Conservation (phyloP, 108 stramenopile genomes). For the Parietichytrium sp. region DNA sequence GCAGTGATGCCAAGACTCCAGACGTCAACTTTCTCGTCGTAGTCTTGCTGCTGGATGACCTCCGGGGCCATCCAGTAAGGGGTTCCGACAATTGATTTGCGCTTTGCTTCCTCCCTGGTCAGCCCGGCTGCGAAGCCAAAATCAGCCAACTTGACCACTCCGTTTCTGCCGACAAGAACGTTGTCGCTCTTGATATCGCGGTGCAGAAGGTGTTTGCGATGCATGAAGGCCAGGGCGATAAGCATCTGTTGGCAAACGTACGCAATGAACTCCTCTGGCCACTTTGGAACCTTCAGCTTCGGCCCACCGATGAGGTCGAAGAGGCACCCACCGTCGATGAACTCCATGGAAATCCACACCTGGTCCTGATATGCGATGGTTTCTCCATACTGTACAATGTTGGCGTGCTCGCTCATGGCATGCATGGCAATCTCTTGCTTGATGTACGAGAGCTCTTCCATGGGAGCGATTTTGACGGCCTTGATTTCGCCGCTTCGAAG, state of each 20-base stretch:
- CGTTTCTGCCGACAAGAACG: slow-evolving; percentile 28
- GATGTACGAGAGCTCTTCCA: slow-evolving; percentile 58
- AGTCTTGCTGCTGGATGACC: slow-evolving; percentile 62
- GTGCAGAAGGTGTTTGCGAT: slow-evolving; percentile 55
- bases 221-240: slow-evolving; percentile 56
- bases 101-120: slow-evolving; percentile 57
- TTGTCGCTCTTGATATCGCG: slow-evolving; percentile 60
- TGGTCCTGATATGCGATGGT: neutral
- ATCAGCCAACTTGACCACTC: slow-evolving; percentile 31
- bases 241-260: slow-evolving; percentile 62
- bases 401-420: slow-evolving; percentile 59
- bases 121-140: slow-evolving; percentile 47
- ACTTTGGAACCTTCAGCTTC: slow-evolving; percentile 54
- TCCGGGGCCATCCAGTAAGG: slow-evolving; percentile 75
- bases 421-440: slow-evolving; percentile 71
- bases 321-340: slow-evolving; percentile 33
- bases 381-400: slow-evolving; percentile 57
- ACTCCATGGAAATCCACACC: slow-evolving; percentile 54
- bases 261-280: slow-evolving; percentile 62
- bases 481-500: slow-evolving; percentile 49
- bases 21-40: slow-evolving; percentile 68
- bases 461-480: slow-evolving; percentile 65
- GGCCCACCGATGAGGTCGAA: slow-evolving; percentile 58
- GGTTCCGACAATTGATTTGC: slow-evolving; percentile 64
- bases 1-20: slow-evolving; percentile 69